A percentile compares a stretch with the other conserved stretches of the same genome.
Conservation (phyloP, 352 stramenopile genomes). For the Phytophthora parvispora region DNA sequence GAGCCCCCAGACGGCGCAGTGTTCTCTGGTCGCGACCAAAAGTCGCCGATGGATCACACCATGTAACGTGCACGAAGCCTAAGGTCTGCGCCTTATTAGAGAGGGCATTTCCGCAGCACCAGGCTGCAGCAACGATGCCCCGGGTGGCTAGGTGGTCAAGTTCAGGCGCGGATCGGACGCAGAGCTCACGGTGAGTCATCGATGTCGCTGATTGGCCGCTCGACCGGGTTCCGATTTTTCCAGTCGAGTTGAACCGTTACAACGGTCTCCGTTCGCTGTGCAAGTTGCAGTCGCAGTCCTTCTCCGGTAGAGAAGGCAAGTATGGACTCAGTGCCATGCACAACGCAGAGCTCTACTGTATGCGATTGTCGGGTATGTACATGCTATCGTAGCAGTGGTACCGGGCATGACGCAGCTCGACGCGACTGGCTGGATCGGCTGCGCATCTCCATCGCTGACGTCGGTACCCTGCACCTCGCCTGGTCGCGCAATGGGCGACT, state of each 20-base stretch:
- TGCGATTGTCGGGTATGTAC: too few relatives aligned
- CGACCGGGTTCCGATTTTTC: background rate
- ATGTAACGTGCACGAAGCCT: too few relatives aligned
- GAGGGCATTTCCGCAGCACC: too few relatives aligned
- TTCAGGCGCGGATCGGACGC: too few relatives aligned
- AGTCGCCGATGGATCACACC: too few relatives aligned
- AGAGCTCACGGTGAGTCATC: constrained; percentile 2
- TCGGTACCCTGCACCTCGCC: background rate
- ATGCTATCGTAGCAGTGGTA: background rate
- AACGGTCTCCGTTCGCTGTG: background rate
- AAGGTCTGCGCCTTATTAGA: too few relatives aligned
- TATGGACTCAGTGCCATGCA: background rate
- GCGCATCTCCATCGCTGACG: constrained; percentile 9
- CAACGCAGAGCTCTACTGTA: background rate
- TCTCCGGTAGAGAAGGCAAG: background rate
- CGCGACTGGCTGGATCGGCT: constrained; percentile 2
- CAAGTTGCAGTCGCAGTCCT: background rate
- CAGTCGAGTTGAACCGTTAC: constrained; percentile 2
- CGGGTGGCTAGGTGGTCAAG: too few relatives aligned
- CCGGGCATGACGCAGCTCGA: constrained; percentile 8
- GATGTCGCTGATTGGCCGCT: background rate
- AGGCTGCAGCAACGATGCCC: too few relatives aligned
- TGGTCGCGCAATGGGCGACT: background rate
- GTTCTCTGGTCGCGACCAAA: too few relatives aligned
- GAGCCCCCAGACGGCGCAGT: too few relatives aligned